Evolutionary conservation across 176 grass and related monocot species (phyloP), one percentile per base, ranked within the genome.

Genomic region (Dactylis glomerata): DNA sequence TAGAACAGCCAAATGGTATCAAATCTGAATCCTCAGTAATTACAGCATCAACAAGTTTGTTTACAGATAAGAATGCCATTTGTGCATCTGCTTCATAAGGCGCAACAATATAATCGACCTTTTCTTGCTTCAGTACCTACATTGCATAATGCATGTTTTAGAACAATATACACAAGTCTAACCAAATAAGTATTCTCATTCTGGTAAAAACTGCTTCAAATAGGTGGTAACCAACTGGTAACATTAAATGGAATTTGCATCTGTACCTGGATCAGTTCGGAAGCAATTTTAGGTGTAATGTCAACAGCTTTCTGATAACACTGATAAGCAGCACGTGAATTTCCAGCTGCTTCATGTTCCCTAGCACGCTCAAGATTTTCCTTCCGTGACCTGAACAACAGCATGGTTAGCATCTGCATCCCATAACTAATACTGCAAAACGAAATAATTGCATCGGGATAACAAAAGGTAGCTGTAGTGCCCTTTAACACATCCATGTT

Each of bases 61-160:
- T 98, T 62, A 98, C 83, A 70, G 95, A 98, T 46, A 98, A 91
- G 82, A 98, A 98, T 77, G 92, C 49, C 91, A 98, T 95, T 77
- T 98, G 95, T 26, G 95, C 95, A 85, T 98, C 95, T 87, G 95
- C 95, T 86, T 98, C 95, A 75, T 95, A 98, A 92, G 95, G 95
- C 10, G 95, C 95, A 45, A 98, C 95, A 57, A 98, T 98, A 75
- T 93, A 98, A 81, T 98, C 91, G 36, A 98, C 91, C 31, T 92
- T 93, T 86, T 95, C 93, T 81, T 77, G 84, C 93, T 93, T 95
- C 82, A 95, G 52, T 68, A 93, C 96, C 96, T 98, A 72, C 84
- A 85, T 87, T 50, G 45, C 30, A 75, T 20, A 83, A 80, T 20
- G 32, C 64, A 49, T 49, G 23, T 79, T 79, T 79, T 1, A 81